Evolutionary conservation across 176 grass and related monocot genomes (phyloP).

Genomic region (Triticum urartu): DNA sequence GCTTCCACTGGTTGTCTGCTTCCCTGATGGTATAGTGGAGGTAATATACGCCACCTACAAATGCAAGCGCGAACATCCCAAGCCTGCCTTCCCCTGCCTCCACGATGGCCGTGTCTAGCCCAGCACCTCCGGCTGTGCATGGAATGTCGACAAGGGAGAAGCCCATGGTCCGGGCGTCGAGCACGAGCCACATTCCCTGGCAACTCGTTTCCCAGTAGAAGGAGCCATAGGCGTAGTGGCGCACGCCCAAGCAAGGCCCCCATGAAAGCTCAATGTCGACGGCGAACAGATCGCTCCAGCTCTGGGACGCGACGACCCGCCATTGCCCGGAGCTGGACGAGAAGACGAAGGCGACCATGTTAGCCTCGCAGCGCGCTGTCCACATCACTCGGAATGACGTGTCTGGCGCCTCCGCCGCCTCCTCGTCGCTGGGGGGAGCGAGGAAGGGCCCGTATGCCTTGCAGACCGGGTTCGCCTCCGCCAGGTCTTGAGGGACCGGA

Average conservation of each 20-base stretch:
- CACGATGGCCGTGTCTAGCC: slow-evolving; percentile 9
- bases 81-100: slow-evolving; percentile 28
- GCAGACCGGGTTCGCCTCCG: background rate
- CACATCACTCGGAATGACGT: slow-evolving; percentile 28
- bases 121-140: background rate
- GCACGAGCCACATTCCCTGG: slow-evolving; percentile 6
- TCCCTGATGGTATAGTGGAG: slow-evolving; percentile 19
- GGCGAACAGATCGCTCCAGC: background rate
- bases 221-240: background rate
- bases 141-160: background rate
- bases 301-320: background rate
- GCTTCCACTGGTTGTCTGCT: background rate
- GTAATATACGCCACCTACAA: background rate
- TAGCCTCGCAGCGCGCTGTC: background rate
- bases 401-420: background rate
- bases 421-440: background rate
- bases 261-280: background rate
- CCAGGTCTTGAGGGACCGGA: background rate
- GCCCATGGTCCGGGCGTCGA: slow-evolving; percentile 21
- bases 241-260: background rate
- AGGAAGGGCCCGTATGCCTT: slow-evolving; percentile 3
- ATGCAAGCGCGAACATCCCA: slow-evolving; percentile 16
- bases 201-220: slow-evolving; percentile 25
- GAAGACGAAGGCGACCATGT: slow-evolving; percentile 24
- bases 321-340: slow-evolving; percentile 21